phyloP scores from a whole-genome alignment of 345 rosid genomes.

The Linum lewisii region DNA sequence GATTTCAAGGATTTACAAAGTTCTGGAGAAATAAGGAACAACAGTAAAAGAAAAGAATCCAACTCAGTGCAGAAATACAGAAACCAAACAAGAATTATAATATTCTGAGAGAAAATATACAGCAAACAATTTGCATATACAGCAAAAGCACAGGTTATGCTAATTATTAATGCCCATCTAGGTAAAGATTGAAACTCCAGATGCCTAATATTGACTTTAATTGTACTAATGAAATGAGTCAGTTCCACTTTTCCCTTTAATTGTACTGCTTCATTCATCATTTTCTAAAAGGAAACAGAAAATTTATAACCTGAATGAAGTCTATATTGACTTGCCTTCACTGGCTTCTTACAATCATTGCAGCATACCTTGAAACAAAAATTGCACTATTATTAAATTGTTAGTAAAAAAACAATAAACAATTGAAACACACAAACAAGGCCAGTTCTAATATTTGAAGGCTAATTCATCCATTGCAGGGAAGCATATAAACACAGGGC shows the following conservation, averaged over 20 bases:
- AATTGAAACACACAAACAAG: neutral
- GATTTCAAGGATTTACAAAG: conserved; percentile 38
- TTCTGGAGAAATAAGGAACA: conserved; percentile 30
- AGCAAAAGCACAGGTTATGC: too few relatives aligned
- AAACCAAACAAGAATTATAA: conserved; percentile 8
- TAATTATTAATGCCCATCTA: too few relatives aligned
- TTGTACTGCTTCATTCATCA: too few relatives aligned
- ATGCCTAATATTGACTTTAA: too few relatives aligned
- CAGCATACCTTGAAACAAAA: conserved; percentile 43
- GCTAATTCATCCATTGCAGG: neutral
- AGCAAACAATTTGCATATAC: too few relatives aligned
- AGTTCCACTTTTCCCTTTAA: too few relatives aligned
- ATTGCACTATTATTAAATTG: neutral
- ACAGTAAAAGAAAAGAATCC: conserved; percentile 14
- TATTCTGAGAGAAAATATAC: too few relatives aligned
- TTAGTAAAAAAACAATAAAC: neutral
- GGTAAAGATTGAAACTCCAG: too few relatives aligned
- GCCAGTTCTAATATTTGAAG: neutral
- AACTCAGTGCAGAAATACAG: conserved; percentile 24
- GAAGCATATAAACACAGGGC: too few relatives aligned
- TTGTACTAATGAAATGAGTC: too few relatives aligned
- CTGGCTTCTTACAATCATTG: conserved; percentile 67
- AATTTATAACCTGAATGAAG: conserved; percentile 51
- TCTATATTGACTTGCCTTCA: conserved; percentile 52
- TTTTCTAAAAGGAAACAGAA: conserved; percentile 10